Evolutionary conservation across 441 rosid species (phyloP).

Genomic region (Aquilaria agallochum): DNA sequence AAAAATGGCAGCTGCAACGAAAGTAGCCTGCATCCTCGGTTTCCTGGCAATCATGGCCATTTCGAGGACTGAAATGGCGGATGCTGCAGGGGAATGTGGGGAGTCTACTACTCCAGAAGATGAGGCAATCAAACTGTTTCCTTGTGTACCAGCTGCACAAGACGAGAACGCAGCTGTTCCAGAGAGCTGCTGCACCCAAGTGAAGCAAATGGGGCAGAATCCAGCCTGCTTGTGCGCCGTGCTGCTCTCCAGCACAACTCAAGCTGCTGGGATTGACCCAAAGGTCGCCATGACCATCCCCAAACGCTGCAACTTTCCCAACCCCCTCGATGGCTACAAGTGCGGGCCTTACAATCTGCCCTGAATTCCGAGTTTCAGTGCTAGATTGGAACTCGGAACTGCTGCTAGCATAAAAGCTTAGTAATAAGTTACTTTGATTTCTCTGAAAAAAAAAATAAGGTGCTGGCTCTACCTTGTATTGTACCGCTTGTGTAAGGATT

Average conservation of each 20-base stretch:
- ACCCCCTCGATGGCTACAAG: constrained; percentile 77
- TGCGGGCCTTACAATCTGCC: constrained; percentile 32
- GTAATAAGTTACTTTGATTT: too few species aligned
- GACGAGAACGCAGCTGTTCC: constrained; percentile 50
- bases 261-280: constrained; percentile 59
- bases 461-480: too few species aligned
- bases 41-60: constrained; percentile 22
- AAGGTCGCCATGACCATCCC: constrained; percentile 69
- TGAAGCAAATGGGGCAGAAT: constrained; percentile 42
- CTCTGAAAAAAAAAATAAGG: too few species aligned
- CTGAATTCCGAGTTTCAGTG: too few species aligned
- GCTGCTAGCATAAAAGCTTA: too few species aligned
- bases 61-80: constrained; percentile 11
- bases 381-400: too few species aligned
- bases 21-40: constrained; percentile 22
- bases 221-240: constrained; percentile 77
- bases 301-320: constrained; percentile 72
- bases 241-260: constrained; percentile 60
- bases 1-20: constrained; percentile 27
- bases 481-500: too few species aligned
- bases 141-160: constrained; percentile 59
- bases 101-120: constrained; percentile 43
- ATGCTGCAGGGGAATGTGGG: constrained; percentile 63
- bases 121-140: constrained; percentile 63
- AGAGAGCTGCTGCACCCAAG: constrained; percentile 44